Base-by-base conservation (phyloP, 805 yeast species). In the Candida ulmi region DNA sequence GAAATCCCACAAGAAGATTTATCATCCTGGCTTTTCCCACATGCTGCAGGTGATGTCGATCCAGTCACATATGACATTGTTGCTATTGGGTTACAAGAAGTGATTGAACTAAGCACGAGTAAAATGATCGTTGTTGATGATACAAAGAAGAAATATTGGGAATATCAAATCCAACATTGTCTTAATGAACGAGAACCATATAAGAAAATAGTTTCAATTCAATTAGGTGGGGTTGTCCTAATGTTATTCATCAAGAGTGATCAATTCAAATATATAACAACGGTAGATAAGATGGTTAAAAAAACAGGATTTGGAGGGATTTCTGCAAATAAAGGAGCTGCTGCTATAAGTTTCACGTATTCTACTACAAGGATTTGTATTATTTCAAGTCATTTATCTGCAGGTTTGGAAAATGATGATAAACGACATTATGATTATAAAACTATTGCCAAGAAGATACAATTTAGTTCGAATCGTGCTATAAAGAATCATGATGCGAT, bases 251-350 rank as follows among this genome's bases (percentile, higher is more conserved):
- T 80, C 5, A 76, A 76, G 43, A 76, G 75, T 31, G 58, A 67
- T 1, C 74, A 76, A 41, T 54, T 74, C 5, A 63, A 69, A 11
- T 66, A 72, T 36, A 71, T 88, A 26, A 70, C 76, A 31, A 73
- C 77, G 36, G 69, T 88, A 21, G 84, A 80, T 50, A 80, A 90
- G 1, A 74, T 83, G 27, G 74, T 80, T 29, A 90, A 87, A 50
- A 91, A 91, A 53, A 90, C 98, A 0, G 99, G 99, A 0, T 71
- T 91, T 37, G 95, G 96, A 25, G 99, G 99, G 6, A 80, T 88
- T 62, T 80, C 95, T 41, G 83, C 76, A 1, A 80, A 80, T 51
- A 80, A 87, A 58, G 96, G 96, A 4, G 95, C 86, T 2, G 76
- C 85, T 33, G 81, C 84, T 0, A 76, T 83, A 3, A 74, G 90